Evolutionary conservation across 768 basidiomycete species (phyloP).

Genomic region (Termitomyces heimii): DNA sequence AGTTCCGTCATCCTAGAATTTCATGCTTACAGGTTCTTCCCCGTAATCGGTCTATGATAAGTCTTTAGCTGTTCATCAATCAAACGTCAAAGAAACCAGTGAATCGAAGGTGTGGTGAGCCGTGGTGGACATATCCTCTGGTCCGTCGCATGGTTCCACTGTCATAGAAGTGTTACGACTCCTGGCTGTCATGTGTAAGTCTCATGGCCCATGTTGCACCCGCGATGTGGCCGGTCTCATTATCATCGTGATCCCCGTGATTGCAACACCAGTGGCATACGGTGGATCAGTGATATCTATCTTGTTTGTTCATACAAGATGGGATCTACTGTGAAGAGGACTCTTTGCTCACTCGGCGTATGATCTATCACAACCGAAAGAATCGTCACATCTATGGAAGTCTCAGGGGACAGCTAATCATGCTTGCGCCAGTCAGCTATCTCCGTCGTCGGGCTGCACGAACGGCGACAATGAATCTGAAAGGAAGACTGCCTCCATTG

Average conservation of each 20-base stretch:
- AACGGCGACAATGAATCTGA: not conserved
- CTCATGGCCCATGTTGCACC: not conserved
- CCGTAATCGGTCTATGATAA: not conserved
- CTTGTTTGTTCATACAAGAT: not conserved
- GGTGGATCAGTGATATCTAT: not conserved
- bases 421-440: not conserved
- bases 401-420: not conserved
- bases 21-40: not conserved
- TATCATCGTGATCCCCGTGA: not conserved
- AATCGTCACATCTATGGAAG: not conserved
- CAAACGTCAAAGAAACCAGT: not conserved
- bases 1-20: not conserved
- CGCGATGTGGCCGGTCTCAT: not conserved
- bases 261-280: not conserved
- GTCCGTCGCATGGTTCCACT: not conserved
- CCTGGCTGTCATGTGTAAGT: not conserved
- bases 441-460: not conserved
- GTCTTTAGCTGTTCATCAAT: not conserved
- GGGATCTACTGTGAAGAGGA: not conserved
- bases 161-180: not conserved
- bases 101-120: not conserved
- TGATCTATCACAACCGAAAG: not conserved
- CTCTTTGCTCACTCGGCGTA: not conserved
- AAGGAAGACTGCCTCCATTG: not conserved
- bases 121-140: not conserved